phyloP scores from a whole-genome alignment of 1,139 yeast species.

The Taphrina confusa region DNA sequence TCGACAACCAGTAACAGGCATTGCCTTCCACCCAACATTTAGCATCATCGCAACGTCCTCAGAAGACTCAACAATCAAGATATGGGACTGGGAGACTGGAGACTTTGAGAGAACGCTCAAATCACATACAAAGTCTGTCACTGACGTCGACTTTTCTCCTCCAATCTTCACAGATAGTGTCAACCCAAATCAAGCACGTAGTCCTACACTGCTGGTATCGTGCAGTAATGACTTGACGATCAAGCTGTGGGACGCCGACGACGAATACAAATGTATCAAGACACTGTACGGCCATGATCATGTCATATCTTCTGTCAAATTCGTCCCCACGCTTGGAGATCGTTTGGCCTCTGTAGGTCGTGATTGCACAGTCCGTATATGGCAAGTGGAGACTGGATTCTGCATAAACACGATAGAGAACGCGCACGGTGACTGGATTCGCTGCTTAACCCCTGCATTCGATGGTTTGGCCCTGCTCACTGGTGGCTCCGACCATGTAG shows the following conservation, averaged over 20 bases:
- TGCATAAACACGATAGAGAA: conserved; percentile 60
- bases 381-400: conserved; percentile 76
- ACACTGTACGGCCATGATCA: conserved; percentile 89
- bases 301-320: conserved; percentile 67
- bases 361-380: conserved; percentile 68
- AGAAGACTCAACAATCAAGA: conserved; percentile 69
- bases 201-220: conserved; percentile 49
- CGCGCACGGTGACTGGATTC: conserved; percentile 90
- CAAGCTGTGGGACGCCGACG: conserved; percentile 66
- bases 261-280: conserved; percentile 58
- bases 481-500: conserved; percentile 79
- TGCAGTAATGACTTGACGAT: conserved; percentile 75
- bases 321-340: conserved; percentile 52
- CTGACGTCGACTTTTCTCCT: conserved; percentile 56
- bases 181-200: conserved; percentile 39
- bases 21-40: conserved; percentile 71
- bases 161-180: not conserved
- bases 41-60: conserved; percentile 69
- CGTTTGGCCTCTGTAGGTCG: conserved; percentile 72
- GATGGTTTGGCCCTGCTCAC: conserved; percentile 50
- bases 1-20: conserved; percentile 60
- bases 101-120: conserved; percentile 68
- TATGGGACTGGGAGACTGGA: conserved; percentile 74
- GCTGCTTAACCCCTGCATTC: conserved; percentile 57
- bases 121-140: conserved; percentile 77